Percentiles rank a stretch among this genome's conserved stretches.
Conservation (phyloP, 192 early-diverging fungal species). For the Backusella morwellensis region DNA sequence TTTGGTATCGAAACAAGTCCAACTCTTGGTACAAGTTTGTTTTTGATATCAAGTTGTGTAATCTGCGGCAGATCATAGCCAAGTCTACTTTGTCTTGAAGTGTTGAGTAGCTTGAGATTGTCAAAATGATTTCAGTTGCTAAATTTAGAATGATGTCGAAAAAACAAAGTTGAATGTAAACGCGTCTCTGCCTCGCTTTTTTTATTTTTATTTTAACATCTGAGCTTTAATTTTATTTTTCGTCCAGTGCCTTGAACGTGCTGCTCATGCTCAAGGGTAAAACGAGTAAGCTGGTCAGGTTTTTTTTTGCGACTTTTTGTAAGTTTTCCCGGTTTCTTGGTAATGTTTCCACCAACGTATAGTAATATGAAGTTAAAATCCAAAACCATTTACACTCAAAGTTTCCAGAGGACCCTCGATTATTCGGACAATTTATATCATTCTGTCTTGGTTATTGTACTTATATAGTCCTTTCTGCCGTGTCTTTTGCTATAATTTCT, state of each 20-base stretch:
- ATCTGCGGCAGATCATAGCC: too few species aligned
- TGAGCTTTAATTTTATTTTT: too few species aligned
- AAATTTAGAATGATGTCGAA: too few species aligned
- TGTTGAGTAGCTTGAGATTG: too few species aligned
- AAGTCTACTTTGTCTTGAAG: too few species aligned
- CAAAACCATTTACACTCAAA: neutral
- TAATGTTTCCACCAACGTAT: neutral
- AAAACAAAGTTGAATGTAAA: too few species aligned
- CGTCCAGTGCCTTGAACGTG: neutral
- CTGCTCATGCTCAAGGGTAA: slow-evolving; percentile 9
- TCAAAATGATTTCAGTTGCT: too few species aligned
- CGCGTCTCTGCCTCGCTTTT: too few species aligned
- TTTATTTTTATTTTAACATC: too few species aligned
- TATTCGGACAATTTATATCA: neutral
- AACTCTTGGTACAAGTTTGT: too few species aligned
- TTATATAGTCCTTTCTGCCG: neutral
- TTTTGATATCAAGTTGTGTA: too few species aligned
- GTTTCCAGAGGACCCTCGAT: neutral
- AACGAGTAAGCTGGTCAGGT: neutral
- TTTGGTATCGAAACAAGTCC: too few species aligned
- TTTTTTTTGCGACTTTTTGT: slow-evolving; percentile 9
- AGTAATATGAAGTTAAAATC: neutral
- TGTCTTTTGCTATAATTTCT: neutral
- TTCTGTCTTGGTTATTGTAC: slow-evolving; percentile 1
- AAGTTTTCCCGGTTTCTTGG: neutral